These are phyloP conservation scores for Rhizopus arrhizus DNA, from an alignment of 371 early-diverging fungal species.

Conservation along the genomic window DNA sequence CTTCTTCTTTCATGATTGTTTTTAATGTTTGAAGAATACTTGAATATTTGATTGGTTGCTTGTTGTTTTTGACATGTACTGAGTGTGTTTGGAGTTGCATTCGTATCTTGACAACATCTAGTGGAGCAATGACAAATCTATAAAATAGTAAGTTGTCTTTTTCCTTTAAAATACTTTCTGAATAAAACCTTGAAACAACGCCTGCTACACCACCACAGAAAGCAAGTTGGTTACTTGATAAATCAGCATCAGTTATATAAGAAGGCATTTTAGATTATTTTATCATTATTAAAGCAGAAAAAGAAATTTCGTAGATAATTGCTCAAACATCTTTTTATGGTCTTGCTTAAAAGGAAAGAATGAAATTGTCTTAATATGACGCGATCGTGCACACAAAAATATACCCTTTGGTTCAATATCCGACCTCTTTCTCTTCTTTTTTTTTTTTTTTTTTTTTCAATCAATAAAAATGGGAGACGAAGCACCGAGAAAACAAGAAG, in stretches of 20 bases:
- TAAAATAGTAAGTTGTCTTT: too few species aligned
- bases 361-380: too few species aligned
- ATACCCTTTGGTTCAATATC: neutral
- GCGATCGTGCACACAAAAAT: neutral
- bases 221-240: conserved; percentile 59
- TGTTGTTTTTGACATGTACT: conserved; percentile 15
- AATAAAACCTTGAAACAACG: conserved; percentile 57
- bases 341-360: neutral
- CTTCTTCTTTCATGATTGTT: conserved; percentile 74
- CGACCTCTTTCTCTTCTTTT: neutral
- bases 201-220: conserved; percentile 74
- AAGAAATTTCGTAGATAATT: neutral
- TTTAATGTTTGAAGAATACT: conserved; percentile 56
- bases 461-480: neutral
- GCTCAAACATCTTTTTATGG: neutral
- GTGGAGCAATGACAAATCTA: conserved; percentile 42
- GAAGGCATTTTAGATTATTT: conserved; percentile 36
- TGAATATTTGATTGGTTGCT: conserved; percentile 51
- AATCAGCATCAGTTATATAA: conserved; percentile 48
- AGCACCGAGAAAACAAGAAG: conserved; percentile 1
- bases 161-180: too few species aligned
- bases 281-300: too few species aligned
- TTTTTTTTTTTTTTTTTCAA: neutral
- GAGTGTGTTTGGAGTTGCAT: conserved; percentile 65
- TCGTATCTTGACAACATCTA: conserved; percentile 93